Conservation (phyloP, 148 eudicot species). For the Rheum nobile region DNA sequence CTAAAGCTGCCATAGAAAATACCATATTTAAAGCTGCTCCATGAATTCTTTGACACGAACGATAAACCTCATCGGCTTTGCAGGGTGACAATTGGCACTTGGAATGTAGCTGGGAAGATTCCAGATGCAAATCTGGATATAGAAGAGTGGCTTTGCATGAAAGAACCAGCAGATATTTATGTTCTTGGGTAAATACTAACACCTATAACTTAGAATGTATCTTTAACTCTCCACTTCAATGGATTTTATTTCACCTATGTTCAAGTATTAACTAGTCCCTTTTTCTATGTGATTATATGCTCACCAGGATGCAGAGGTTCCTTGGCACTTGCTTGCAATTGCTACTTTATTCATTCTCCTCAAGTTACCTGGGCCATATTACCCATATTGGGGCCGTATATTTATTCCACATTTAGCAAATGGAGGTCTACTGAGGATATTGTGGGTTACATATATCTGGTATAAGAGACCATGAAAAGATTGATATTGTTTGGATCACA, state of each 20-base stretch:
- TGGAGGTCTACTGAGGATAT: slow-evolving; percentile 54
- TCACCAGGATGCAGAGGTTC: slow-evolving; percentile 58
- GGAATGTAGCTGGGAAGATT: slow-evolving; percentile 88
- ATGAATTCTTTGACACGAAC: not conserved
- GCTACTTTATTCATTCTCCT: slow-evolving; percentile 45
- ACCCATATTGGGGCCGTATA: slow-evolving; percentile 78
- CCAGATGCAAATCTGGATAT: slow-evolving; percentile 59
- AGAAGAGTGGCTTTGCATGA: slow-evolving; percentile 77
- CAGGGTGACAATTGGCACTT: slow-evolving; percentile 69
- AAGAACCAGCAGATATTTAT: slow-evolving; percentile 76
- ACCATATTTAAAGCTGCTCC: no score
- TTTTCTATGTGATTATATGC: slow-evolving; percentile 6
- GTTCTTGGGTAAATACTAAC: slow-evolving; percentile 68
- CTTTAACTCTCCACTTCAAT: not conserved
- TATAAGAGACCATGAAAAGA: slow-evolving; percentile 29
- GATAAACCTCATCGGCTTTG: not conserved
- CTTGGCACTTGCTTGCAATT: slow-evolving; percentile 63
- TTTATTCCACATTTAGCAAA: slow-evolving; percentile 73
- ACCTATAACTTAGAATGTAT: no score
- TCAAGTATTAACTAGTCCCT: not conserved
- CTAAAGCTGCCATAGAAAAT: no score
- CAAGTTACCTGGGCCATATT: slow-evolving; percentile 72
- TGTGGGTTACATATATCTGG: slow-evolving; percentile 45
- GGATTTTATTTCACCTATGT: not conserved
- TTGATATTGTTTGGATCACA: not conserved